Evolutionary conservation across 78 protist species (phyloP).

Genomic region (Planoprotostelium fungivorum): DNA sequence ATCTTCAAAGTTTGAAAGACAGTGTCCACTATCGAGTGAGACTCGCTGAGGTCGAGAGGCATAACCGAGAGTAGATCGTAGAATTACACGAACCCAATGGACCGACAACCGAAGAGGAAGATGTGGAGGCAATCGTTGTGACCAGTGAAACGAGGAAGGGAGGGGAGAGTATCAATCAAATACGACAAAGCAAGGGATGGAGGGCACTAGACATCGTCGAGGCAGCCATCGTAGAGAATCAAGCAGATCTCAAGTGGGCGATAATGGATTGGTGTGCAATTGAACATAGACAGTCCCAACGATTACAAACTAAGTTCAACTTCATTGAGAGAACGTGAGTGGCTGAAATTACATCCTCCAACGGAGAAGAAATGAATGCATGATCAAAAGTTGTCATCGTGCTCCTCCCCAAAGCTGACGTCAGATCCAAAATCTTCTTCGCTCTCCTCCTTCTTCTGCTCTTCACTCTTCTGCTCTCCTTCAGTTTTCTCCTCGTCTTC

Average conservation of each 20-base stretch:
- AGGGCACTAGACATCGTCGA: neutral
- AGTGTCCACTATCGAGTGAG: neutral
- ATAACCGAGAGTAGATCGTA: neutral
- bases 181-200: conserved; percentile 1
- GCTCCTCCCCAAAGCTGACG: neutral
- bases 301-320: neutral
- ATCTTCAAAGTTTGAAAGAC: neutral
- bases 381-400: neutral
- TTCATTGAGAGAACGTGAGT: neutral
- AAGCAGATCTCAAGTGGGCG: neutral
- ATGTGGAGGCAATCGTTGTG: conserved; percentile 26
- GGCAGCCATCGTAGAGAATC: neutral
- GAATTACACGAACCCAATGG: conserved; percentile 17
- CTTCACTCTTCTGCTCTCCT: neutral
- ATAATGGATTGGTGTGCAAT: neutral
- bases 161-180: conserved; percentile 4
- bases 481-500: neutral
- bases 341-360: neutral
- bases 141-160: conserved; percentile 5
- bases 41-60: neutral
- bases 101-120: conserved; percentile 1
- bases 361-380: neutral
- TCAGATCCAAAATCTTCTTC: neutral
- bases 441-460: neutral
- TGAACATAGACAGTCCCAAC: neutral